Percentiles rank a stretch among this genome's conserved stretches.
phyloP scores from a whole-genome alignment of 345 rosid species.

The Hirschfeldia incana region DNA sequence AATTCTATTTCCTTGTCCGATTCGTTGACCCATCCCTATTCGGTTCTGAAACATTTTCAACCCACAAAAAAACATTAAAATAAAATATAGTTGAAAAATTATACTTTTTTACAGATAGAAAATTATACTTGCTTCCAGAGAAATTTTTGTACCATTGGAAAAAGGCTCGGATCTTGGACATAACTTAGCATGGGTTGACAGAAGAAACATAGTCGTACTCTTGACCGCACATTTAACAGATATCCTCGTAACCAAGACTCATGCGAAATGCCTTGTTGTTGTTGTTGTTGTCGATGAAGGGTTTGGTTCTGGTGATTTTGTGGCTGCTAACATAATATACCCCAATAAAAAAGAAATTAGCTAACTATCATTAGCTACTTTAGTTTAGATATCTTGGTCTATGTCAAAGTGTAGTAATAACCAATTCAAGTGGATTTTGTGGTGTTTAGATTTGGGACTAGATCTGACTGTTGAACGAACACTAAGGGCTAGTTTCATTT shows the following conservation, averaged over 20 bases:
- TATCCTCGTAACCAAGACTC: not conserved
- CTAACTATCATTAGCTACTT: not conserved
- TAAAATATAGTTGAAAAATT: not conserved
- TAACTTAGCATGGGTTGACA: not conserved
- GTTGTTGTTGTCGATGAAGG: not conserved
- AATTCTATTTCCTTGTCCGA: not conserved
- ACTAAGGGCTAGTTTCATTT: not conserved
- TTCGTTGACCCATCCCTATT: not conserved
- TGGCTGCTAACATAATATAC: not conserved
- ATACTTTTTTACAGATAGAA: not conserved
- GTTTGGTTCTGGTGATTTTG: not conserved
- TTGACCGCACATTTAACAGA: not conserved
- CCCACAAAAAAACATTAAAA: not conserved
- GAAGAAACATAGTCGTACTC: not conserved
- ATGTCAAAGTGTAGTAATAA: not conserved
- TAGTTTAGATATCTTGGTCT: not conserved
- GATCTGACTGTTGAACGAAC: not conserved
- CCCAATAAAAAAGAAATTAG: not conserved
- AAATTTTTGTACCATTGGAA: conserved; percentile 1
- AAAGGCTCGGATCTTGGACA: not conserved
- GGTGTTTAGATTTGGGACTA: not conserved
- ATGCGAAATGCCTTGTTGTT: not conserved
- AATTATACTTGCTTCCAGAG: not conserved
- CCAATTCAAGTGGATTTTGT: conserved; percentile 16
- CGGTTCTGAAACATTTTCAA: conserved; percentile 7